These are phyloP conservation scores for Rhodosporidiobolus sp. DNA, from an alignment of 768 basidiomycete genomes.

Conservation along the genomic window DNA sequence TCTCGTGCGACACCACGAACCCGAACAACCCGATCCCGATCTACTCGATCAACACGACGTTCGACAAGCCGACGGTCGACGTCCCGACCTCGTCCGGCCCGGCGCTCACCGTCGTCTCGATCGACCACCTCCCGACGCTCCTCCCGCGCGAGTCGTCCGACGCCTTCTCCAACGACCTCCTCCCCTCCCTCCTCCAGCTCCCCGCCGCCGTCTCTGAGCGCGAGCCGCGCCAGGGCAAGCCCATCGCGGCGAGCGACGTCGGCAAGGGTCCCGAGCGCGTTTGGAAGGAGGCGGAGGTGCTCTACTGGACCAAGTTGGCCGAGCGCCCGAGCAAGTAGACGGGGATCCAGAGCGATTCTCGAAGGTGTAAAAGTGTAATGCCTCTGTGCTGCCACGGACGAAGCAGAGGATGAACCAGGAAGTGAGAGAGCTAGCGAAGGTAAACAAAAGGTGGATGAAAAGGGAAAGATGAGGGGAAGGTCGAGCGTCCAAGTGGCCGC, in stretches of 20 bases:
- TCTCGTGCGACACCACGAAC: conserved; percentile 98
- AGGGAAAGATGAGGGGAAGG: too few relatives aligned
- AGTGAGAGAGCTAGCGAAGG: too few relatives aligned
- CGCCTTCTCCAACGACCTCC: conserved; percentile 83
- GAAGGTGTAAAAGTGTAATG: too few relatives aligned
- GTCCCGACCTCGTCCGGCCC: conserved; percentile 68
- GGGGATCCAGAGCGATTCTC: neutral
- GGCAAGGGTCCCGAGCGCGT: conserved; percentile 61
- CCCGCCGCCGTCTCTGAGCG: conserved; percentile 50
- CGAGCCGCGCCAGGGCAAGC: conserved; percentile 16
- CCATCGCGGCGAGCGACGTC: conserved; percentile 14
- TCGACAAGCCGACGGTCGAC: conserved; percentile 82
- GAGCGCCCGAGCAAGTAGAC: conserved; percentile 41
- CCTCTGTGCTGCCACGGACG: too few relatives aligned
- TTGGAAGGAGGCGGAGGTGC: conserved; percentile 80
- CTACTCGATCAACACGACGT: conserved; percentile 92
- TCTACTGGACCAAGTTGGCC: conserved; percentile 68
- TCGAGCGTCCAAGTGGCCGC: too few relatives aligned
- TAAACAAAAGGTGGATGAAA: too few relatives aligned
- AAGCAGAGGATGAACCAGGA: too few relatives aligned
- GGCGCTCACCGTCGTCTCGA: conserved; percentile 79
- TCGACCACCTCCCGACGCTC: conserved; percentile 93
- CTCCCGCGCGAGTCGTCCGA: conserved; percentile 95
- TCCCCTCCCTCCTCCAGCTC: conserved; percentile 77
- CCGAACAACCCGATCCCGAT: conserved; percentile 97